Evolutionary conservation across 2,329 filamentous ascomycete genomes (phyloP).

Genomic region (Phyllosticta ampelicida): DNA sequence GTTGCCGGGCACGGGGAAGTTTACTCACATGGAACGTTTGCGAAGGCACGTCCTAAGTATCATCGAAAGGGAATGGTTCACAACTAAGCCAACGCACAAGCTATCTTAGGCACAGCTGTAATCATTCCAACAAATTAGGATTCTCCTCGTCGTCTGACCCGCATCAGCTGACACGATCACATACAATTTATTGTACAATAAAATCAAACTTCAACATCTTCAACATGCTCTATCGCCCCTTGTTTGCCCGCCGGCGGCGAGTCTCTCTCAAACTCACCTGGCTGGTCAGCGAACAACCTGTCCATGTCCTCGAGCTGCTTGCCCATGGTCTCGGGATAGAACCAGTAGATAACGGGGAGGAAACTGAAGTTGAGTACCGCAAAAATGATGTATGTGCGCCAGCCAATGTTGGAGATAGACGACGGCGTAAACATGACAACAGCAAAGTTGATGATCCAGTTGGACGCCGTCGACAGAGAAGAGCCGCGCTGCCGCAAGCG

Average conservation of each 20-base stretch:
- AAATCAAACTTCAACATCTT: background rate
- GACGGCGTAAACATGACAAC: conserved; percentile 31
- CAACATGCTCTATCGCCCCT: background rate
- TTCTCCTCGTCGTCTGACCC: background rate
- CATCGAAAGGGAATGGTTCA: background rate
- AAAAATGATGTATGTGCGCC: conserved; percentile 31
- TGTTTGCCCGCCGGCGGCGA: background rate
- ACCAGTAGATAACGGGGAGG: conserved; percentile 49
- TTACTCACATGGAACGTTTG: background rate
- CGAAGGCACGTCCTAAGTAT: background rate
- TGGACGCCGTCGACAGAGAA: conserved; percentile 25
- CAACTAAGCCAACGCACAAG: background rate
- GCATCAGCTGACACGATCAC: background rate
- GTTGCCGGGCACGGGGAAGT: background rate
- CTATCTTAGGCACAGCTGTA: background rate
- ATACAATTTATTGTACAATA: background rate
- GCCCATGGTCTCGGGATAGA: conserved; percentile 55
- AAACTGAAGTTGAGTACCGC: conserved; percentile 28
- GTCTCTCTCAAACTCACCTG: conserved; percentile 1
- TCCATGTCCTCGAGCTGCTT: conserved; percentile 56
- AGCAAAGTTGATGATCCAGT: conserved; percentile 12
- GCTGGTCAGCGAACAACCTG: conserved; percentile 10
- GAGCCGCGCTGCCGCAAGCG: conserved; percentile 30
- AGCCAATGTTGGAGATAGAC: conserved; percentile 28
- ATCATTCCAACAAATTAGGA: background rate